Conservation (phyloP, 176 grass and related monocot species). For the Rhynchospora pubera region DNA sequence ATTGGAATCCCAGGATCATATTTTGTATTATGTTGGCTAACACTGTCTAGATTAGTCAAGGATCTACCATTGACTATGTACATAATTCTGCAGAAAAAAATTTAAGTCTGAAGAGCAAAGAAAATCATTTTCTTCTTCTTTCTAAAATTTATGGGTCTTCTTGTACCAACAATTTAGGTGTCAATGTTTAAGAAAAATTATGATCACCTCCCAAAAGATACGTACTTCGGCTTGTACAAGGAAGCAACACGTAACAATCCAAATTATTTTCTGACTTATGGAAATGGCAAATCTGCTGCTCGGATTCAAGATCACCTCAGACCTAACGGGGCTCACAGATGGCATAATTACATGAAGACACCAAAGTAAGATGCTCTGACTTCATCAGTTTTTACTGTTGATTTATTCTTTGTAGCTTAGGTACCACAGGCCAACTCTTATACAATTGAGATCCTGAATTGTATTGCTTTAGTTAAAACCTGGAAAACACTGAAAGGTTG, state of each 20-base stretch:
- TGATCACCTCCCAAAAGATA: constrained; percentile 98
- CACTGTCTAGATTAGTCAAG: neutral
- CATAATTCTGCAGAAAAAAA: neutral
- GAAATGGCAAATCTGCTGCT: constrained; percentile 98
- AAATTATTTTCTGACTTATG: constrained; percentile 96
- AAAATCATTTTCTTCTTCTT: neutral
- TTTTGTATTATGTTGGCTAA: neutral
- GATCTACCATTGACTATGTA: neutral
- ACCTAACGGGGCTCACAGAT: constrained; percentile 97
- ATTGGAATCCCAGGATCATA: neutral
- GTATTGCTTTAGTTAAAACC: neutral
- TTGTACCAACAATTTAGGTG: constrained; percentile 38
- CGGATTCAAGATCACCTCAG: constrained; percentile 84
- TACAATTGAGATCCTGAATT: neutral
- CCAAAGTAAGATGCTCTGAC: constrained; percentile 55
- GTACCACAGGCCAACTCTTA: neutral
- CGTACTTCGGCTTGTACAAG: constrained; percentile 98
- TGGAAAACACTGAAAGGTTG: neutral
- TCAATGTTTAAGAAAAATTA: constrained; percentile 99
- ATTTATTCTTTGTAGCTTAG: neutral
- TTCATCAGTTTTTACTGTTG: neutral
- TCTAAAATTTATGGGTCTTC: neutral
- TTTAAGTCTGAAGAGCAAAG: neutral
- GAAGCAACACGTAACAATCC: constrained; percentile 97
- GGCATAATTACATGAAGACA: constrained; percentile 98